Percentiles rank a stretch among this genome's conserved stretches.
Conservation (phyloP, 1,139 yeast genomes). For the Protomyces inouyei region DNA sequence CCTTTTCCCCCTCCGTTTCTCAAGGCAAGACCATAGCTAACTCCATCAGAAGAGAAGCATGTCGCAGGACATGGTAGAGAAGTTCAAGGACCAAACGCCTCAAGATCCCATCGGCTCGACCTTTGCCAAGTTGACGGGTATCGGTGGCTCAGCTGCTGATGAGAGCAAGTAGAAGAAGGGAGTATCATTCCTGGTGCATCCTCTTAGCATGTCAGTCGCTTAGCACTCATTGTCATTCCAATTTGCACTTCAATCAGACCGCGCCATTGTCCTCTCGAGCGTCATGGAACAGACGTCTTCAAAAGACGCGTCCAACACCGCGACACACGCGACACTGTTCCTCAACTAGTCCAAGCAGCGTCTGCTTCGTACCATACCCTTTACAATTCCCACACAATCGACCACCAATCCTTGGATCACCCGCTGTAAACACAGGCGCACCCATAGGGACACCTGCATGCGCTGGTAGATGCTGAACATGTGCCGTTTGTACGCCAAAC, state of each 20-base stretch:
- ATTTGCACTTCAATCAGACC: too few species aligned
- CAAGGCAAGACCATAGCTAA: not conserved
- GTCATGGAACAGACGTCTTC: not conserved
- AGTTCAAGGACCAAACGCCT: conserved; percentile 20
- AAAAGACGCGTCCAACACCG: conserved; percentile 21
- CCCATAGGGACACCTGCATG: conserved; percentile 14
- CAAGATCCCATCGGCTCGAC: conserved; percentile 17
- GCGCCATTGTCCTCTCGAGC: too few species aligned
- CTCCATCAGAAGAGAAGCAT: conserved; percentile 3
- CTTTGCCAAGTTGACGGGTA: conserved; percentile 23
- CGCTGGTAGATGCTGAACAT: conserved; percentile 26
- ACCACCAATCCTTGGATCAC: conserved; percentile 33
- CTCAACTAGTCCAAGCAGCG: conserved; percentile 20
- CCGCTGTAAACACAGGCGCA: conserved; percentile 26
- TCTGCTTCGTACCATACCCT: conserved; percentile 28
- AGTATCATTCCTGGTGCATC: not conserved
- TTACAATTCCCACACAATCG: conserved; percentile 32
- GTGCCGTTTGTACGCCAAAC: conserved; percentile 27
- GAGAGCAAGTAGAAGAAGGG: not conserved
- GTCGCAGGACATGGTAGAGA: conserved; percentile 19
- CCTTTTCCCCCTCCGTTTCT: not conserved
- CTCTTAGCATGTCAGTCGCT: too few species aligned
- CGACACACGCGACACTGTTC: conserved; percentile 25
- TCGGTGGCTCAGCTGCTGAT: not conserved
- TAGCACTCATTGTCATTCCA: too few species aligned